Percentiles rank a stretch among this genome's conserved stretches.
These are phyloP conservation scores for Leccinum rimulosum DNA, from an alignment of 768 basidiomycete genomes.

Conservation along the genomic window DNA sequence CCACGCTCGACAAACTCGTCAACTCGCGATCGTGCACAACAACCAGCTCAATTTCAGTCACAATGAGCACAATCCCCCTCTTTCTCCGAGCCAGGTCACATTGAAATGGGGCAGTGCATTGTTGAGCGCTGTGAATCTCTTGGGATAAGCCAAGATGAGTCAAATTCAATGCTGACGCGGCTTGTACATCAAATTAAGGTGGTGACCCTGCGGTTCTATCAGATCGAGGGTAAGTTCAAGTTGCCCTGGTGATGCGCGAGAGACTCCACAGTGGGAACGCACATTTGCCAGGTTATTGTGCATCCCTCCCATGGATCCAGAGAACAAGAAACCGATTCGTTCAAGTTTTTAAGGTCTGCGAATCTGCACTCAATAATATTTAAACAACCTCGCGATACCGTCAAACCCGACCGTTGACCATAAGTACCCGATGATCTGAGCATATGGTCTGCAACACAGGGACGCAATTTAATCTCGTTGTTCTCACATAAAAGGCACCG, in stretches of 20 bases:
- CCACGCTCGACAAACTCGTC: neutral
- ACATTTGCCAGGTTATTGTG: too few species aligned
- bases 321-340: neutral
- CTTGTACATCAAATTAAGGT: conserved; percentile 5
- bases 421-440: too few species aligned
- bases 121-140: conserved; percentile 3
- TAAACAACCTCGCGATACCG: too few species aligned
- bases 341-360: neutral
- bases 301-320: neutral
- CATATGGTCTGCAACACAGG: neutral
- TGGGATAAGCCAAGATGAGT: conserved; percentile 16
- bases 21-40: neutral
- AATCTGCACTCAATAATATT: too few species aligned
- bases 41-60: neutral
- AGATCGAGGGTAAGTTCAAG: conserved; percentile 7
- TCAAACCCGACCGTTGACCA: too few species aligned
- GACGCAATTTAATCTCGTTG: neutral
- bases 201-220: conserved; percentile 11
- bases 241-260: neutral
- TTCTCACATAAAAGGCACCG: neutral
- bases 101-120: neutral
- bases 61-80: neutral
- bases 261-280: conserved; percentile 11
- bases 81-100: neutral
- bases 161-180: conserved; percentile 21